These are phyloP conservation scores for Lactarius sp. DNA, from an alignment of 768 basidiomycete genomes.

Conservation along the genomic window DNA sequence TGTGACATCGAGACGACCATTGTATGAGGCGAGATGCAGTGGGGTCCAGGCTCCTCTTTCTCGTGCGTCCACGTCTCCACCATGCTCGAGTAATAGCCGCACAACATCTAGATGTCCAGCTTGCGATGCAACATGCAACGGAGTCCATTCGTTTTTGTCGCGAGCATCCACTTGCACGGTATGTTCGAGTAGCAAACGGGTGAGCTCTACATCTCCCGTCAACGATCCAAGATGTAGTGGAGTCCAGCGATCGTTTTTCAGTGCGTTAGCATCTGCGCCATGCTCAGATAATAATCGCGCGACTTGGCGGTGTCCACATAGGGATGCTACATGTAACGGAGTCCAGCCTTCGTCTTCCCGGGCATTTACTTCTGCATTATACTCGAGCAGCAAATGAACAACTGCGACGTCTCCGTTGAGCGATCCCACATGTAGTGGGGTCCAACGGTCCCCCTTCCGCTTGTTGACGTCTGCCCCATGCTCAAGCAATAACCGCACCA, in stretches of 20 bases:
- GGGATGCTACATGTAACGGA: not conserved
- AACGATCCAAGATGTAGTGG: not conserved
- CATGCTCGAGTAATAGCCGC: not conserved
- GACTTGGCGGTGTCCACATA: not conserved
- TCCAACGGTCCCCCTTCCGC: not conserved
- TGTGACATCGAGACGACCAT: constrained; percentile 1
- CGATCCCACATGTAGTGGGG: not conserved
- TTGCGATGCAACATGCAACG: not conserved
- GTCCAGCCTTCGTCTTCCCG: not conserved
- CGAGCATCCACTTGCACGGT: not conserved
- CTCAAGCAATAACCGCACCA: not conserved
- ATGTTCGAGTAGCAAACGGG: not conserved
- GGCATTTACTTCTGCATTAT: not conserved
- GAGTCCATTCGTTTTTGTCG: not conserved
- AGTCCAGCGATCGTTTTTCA: not conserved
- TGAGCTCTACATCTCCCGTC: not conserved
- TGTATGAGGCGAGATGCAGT: not conserved
- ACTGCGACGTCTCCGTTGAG: not conserved
- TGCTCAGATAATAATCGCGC: not conserved
- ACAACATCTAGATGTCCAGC: not conserved
- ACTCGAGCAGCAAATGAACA: not conserved
- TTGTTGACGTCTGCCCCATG: not conserved
- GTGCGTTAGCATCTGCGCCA: not conserved
- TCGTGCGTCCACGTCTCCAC: not conserved
- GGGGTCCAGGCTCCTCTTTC: not conserved